Evolutionary conservation across 1,139 yeast genomes (phyloP).

Genomic region (Debaryomyces robertsiae): DNA sequence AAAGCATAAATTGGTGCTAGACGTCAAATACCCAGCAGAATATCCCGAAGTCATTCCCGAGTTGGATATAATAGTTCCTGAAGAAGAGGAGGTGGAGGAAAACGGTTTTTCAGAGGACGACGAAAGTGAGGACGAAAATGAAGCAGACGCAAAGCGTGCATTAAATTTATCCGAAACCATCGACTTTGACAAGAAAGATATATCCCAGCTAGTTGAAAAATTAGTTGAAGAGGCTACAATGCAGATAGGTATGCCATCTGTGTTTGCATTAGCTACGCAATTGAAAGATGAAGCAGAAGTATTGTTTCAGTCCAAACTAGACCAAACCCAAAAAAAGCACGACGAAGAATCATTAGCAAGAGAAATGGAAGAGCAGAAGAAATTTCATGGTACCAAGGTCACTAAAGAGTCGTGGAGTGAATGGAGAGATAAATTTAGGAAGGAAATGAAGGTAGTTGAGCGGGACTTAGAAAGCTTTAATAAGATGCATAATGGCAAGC

Average conservation of each 20-base stretch:
- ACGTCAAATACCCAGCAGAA: constrained; percentile 65
- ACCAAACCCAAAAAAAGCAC: constrained; percentile 55
- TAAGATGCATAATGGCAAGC: constrained; percentile 68
- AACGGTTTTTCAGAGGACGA: constrained; percentile 40
- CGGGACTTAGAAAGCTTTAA: constrained; percentile 53
- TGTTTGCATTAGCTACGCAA: constrained; percentile 74
- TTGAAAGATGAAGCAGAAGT: constrained; percentile 81
- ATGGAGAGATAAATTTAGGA: constrained; percentile 73
- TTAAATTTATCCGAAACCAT: constrained; percentile 60
- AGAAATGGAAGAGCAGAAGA: constrained; percentile 71
- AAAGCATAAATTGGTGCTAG: constrained; percentile 52
- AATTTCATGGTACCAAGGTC: constrained; percentile 78
- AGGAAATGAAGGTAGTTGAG: constrained; percentile 55
- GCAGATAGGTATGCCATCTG: constrained; percentile 84
- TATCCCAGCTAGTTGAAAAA: constrained; percentile 39
- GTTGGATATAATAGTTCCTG: constrained; percentile 43
- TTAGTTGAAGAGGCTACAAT: constrained; percentile 67
- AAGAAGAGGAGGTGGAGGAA: constrained; percentile 36
- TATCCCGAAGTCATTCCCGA: constrained; percentile 75
- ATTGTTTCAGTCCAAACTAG: constrained; percentile 58
- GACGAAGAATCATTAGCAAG: constrained; percentile 59
- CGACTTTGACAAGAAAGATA: constrained; percentile 51
- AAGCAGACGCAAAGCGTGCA: constrained; percentile 43
- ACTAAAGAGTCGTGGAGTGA: constrained; percentile 66
- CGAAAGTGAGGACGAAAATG: constrained; percentile 45